phyloP scores from a whole-genome alignment of 2,329 filamentous ascomycete genomes.

The Aspergillus fijiensis region DNA sequence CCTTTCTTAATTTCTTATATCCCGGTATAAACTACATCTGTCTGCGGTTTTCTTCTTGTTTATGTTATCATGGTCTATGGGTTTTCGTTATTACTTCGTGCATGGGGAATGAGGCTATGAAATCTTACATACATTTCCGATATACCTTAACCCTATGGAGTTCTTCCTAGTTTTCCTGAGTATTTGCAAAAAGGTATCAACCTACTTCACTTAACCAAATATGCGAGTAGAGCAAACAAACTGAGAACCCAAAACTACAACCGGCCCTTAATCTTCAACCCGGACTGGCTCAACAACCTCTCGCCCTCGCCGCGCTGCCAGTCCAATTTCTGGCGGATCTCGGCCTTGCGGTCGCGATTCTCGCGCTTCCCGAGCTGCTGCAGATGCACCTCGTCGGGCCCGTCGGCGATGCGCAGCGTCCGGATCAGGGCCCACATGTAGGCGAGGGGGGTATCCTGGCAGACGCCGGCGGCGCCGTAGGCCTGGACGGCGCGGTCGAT shows the following conservation, averaged over 20 bases:
- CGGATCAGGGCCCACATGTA: constrained; percentile 77
- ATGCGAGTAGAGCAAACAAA: not conserved
- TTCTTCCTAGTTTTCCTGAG: too few species aligned
- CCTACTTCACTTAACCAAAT: too few species aligned
- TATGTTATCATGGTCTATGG: constrained; percentile 9
- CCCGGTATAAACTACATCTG: constrained; percentile 2
- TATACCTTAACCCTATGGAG: not conserved
- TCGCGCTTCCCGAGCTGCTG: constrained; percentile 56
- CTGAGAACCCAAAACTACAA: constrained; percentile 23
- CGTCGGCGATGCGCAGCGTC: constrained; percentile 84
- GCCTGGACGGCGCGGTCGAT: constrained; percentile 94
- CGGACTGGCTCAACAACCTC: constrained; percentile 37
- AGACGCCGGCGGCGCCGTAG: constrained; percentile 86
- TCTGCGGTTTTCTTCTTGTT: not conserved
- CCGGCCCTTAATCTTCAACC: constrained; percentile 39
- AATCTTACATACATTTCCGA: too few species aligned
- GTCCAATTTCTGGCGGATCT: constrained; percentile 42
- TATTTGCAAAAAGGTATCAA: too few species aligned
- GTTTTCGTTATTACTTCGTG: constrained; percentile 1
- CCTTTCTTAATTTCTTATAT: constrained; percentile 1
- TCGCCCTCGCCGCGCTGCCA: constrained; percentile 44
- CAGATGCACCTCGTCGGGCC: constrained; percentile 93
- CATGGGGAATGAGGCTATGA: not conserved
- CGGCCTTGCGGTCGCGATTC: constrained; percentile 52
- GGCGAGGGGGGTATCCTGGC: constrained; percentile 90